phyloP scores from a whole-genome alignment of 352 stramenopile species.

The Pythium sukuiense region DNA sequence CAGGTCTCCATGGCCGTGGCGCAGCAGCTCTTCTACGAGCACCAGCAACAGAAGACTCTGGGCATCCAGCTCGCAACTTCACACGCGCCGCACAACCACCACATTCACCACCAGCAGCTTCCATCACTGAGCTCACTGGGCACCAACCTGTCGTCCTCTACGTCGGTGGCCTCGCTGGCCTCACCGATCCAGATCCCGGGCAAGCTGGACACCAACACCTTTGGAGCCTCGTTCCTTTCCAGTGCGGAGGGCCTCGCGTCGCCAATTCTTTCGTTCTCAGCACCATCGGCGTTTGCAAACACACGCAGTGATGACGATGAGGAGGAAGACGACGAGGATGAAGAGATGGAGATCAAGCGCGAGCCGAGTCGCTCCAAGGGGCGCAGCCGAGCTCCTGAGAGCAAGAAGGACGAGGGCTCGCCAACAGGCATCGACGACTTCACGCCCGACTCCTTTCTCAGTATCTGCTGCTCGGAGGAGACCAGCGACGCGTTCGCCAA shows the following conservation, averaged over 20 bases:
- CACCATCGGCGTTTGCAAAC: conserved; percentile 12
- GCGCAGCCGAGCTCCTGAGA: conserved; percentile 1
- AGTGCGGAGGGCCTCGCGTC: conserved; percentile 30
- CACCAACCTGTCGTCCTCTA: background rate
- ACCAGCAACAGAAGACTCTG: conserved; percentile 76
- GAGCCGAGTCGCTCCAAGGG: background rate
- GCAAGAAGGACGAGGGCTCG: conserved; percentile 41
- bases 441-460: conserved; percentile 50
- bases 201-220: conserved; percentile 27
- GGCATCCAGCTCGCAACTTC: conserved; percentile 38
- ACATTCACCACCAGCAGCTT: conserved; percentile 1
- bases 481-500: conserved; percentile 34
- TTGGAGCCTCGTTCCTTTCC: conserved; percentile 25
- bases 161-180: conserved; percentile 28
- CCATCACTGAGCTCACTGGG: conserved; percentile 20
- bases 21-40: conserved; percentile 78
- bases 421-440: conserved; percentile 69
- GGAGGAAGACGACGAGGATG: conserved; percentile 7
- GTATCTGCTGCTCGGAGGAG: conserved; percentile 37
- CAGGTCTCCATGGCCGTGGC: conserved; percentile 79
- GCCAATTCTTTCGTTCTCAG: conserved; percentile 35
- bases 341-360: conserved; percentile 7
- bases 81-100: background rate
- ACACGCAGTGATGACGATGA: background rate
- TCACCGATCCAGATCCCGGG: conserved; percentile 47